Evolutionary conservation across 306 rosid species (phyloP).

Genomic region (Sicyos baderoa): DNA sequence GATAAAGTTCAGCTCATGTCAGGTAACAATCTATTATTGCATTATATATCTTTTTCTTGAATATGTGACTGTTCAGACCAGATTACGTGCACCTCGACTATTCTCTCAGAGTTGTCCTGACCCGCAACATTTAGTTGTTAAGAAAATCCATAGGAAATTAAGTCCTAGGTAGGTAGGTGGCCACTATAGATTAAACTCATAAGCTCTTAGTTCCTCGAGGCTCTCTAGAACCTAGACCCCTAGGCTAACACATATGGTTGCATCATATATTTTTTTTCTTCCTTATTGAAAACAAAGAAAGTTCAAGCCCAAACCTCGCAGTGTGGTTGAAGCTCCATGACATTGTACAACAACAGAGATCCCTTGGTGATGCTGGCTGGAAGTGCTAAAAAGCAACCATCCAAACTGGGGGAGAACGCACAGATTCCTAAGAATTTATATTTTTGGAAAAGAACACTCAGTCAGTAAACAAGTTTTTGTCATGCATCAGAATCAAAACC

Average conservation of each 20-base stretch:
- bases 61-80: too few species aligned
- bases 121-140: too few species aligned
- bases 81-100: too few species aligned
- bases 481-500: conserved; percentile 11
- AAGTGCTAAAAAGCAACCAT: conserved; percentile 81
- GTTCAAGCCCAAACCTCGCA: conserved; percentile 65
- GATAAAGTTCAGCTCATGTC: too few species aligned
- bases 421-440: conserved; percentile 52
- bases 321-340: conserved; percentile 69
- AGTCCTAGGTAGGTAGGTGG: too few species aligned
- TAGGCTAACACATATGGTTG: neutral
- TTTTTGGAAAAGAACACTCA: neutral
- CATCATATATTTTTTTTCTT: conserved; percentile 13
- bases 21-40: too few species aligned
- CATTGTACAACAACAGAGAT: conserved; percentile 75
- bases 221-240: too few species aligned
- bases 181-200: too few species aligned
- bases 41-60: too few species aligned
- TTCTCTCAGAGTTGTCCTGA: too few species aligned
- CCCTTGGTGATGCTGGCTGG: conserved; percentile 85
- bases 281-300: conserved; percentile 18
- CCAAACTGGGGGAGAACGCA: conserved; percentile 73
- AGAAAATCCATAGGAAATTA: too few species aligned
- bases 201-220: too few species aligned
- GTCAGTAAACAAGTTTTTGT: neutral